These are phyloP conservation scores for Ambrosia artemisiifolia DNA, from an alignment of 129 eudicot species.

Conservation along the genomic window DNA sequence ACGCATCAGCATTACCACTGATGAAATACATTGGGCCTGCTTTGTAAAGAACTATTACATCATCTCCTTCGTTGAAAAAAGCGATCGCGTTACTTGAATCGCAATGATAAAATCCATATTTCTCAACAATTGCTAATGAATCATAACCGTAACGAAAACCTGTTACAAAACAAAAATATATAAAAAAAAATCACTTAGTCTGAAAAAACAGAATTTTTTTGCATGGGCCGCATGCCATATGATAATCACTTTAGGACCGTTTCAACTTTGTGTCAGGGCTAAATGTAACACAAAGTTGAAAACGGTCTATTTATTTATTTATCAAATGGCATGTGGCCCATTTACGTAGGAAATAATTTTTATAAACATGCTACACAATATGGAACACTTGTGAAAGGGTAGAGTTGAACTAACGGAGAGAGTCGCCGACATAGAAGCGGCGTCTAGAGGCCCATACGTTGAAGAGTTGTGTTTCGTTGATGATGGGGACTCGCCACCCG, in stretches of 20 bases:
- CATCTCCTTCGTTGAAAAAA: slow-evolving; percentile 41
- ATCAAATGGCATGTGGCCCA: too few species aligned
- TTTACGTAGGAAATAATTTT: too few species aligned
- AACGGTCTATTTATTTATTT: too few species aligned
- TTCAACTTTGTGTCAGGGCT: too few species aligned
- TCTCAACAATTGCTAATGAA: slow-evolving; percentile 54
- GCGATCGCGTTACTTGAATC: slow-evolving; percentile 34
- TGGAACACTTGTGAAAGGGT: neutral
- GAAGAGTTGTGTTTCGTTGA: slow-evolving; percentile 37
- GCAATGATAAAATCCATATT: slow-evolving; percentile 69
- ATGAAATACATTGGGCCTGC: slow-evolving; percentile 54
- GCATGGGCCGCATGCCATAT: too few species aligned
- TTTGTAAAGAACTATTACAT: slow-evolving; percentile 38
- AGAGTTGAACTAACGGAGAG: slow-evolving; percentile 37
- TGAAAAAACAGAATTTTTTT: neutral
- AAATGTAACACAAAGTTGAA: too few species aligned
- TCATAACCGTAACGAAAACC: slow-evolving; percentile 72
- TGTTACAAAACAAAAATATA: neutral
- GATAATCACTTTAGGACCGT: too few species aligned
- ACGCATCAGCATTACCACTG: slow-evolving; percentile 50
- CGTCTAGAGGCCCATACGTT: slow-evolving; percentile 36
- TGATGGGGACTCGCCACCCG: slow-evolving; percentile 39
- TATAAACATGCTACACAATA: neutral
- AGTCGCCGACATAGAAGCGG: slow-evolving; percentile 35
- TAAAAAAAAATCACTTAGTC: neutral